phyloP scores from a whole-genome alignment of 768 basidiomycete genomes.

The Amanita rubescens region DNA sequence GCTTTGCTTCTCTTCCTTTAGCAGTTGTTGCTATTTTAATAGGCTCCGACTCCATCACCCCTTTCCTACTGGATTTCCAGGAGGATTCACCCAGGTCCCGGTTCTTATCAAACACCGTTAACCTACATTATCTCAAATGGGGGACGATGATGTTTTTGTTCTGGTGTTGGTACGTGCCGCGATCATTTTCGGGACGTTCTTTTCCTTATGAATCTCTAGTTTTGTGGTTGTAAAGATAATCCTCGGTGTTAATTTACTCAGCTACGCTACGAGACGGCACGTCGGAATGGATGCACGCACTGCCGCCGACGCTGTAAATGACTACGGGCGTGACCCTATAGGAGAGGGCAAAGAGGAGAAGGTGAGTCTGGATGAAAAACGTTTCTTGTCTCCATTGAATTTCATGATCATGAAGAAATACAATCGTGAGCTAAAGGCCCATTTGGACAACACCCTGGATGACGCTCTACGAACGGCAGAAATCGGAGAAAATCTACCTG shows the following conservation, averaged over 20 bases:
- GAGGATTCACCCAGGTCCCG: constrained; percentile 15
- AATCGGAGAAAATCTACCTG: constrained; percentile 57
- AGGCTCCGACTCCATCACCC: constrained; percentile 59
- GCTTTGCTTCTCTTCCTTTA: constrained; percentile 88
- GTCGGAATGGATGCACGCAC: constrained; percentile 74
- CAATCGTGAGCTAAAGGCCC: constrained; percentile 69
- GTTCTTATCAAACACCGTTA: constrained; percentile 39
- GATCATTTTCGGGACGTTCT: constrained; percentile 12
- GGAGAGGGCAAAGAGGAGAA: constrained; percentile 87
- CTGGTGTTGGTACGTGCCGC: constrained; percentile 82
- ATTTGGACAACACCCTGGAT: constrained; percentile 63
- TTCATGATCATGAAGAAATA: constrained; percentile 45
- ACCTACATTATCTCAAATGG: constrained; percentile 56
- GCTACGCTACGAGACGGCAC: constrained; percentile 70
- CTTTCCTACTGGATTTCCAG: constrained; percentile 44
- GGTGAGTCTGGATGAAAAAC: constrained; percentile 35
- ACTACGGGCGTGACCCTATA: constrained; percentile 86
- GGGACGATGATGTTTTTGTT: constrained; percentile 53
- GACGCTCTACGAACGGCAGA: constrained; percentile 62
- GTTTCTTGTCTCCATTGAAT: neutral
- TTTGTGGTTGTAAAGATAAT: constrained; percentile 85
- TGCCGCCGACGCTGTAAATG: constrained; percentile 70
- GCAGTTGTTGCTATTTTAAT: constrained; percentile 78
- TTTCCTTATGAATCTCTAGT: constrained; percentile 28
- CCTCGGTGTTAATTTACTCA: constrained; percentile 82